phyloP scores from a whole-genome alignment of 2,329 filamentous ascomycete genomes.

The Sarocladiaceae sp. region DNA sequence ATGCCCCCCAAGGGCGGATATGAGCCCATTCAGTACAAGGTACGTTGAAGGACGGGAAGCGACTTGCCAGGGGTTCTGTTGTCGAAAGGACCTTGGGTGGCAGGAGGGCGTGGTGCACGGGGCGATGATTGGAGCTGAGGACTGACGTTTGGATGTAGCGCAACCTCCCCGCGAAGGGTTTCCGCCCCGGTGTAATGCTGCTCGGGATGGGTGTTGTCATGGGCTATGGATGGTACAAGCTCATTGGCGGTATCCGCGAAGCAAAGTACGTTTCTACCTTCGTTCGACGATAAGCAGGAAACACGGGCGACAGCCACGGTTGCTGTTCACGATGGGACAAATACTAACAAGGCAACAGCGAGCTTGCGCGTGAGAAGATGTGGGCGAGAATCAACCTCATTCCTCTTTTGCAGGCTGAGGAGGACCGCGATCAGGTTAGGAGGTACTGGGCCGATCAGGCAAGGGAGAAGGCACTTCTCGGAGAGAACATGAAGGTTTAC shows the following conservation, averaged over 20 bases:
- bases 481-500: slow-evolving; percentile 80
- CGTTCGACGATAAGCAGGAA: neutral
- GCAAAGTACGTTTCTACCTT: slow-evolving; percentile 65
- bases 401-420: slow-evolving; percentile 90
- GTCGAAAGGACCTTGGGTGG: too few relatives aligned
- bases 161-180: slow-evolving; percentile 87
- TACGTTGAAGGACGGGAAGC: slow-evolving; percentile 34
- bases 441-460: slow-evolving; percentile 81
- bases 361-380: slow-evolving; percentile 95
- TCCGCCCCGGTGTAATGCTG: slow-evolving; percentile 78
- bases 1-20: slow-evolving; percentile 96
- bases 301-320: too few relatives aligned
- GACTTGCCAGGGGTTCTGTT: too few relatives aligned
- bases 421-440: slow-evolving; percentile 91
- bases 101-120: neutral
- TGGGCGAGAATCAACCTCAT: slow-evolving; percentile 95
- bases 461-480: slow-evolving; percentile 86
- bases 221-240: slow-evolving; percentile 78
- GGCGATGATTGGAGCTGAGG: neutral
- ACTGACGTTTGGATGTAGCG: slow-evolving; percentile 49
- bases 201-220: slow-evolving; percentile 73
- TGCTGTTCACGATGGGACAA: neutral
- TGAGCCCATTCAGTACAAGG: slow-evolving; percentile 95
- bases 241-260: slow-evolving; percentile 49
- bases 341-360: slow-evolving; percentile 47